Evolutionary conservation across 352 stramenopile genomes (phyloP), one percentile per base, ranked within the genome.

Genomic region (Albugo laibachii): DNA sequence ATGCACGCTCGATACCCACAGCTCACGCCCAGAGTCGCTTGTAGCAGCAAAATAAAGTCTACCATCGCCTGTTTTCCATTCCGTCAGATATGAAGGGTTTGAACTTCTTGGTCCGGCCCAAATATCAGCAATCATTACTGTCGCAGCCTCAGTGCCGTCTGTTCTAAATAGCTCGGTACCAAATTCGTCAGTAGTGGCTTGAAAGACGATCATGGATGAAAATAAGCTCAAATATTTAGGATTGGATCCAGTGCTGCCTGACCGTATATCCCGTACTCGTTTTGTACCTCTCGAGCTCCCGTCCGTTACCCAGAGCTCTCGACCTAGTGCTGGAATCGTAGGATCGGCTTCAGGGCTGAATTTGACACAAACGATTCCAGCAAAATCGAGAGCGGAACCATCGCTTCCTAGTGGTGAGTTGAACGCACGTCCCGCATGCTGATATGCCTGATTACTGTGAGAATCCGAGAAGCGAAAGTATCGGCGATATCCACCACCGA

Each of bases 381-480:
- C 79, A 52, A 92, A 92, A 1, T 72, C 51, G 2, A 55, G 40
- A 11, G 58, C 65, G 11, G 51, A 39, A 19, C 62, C 61, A 0
- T 47, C 61, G 12, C 57, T 53, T 38, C 74, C 68, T 1, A 57
- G 15, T 0, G 58, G 42, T 20, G 64, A 55, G 6, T 59, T 69
- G 41, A 80, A 66, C 11, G 50, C 53, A 13, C 57, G 63, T 6
- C 69, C 73, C 2, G 71, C 73, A 54, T 84, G 63, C 49, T 92
- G 82, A 41, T 72, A 67, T 1, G 62, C 66, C 0, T 65, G 65
- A 11, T 71, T 93, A 14, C 45, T 35, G 14, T 14, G 19, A 27
- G 73, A 89, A 53, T 93, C 79, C 6, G 71, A 56, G 42, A 92
- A 85, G 36, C 78, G 72, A 49, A 93, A 93, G 34, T 67, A 51